Conservation (phyloP, 2,329 filamentous ascomycete genomes). For the Diaporthe nobilis region DNA sequence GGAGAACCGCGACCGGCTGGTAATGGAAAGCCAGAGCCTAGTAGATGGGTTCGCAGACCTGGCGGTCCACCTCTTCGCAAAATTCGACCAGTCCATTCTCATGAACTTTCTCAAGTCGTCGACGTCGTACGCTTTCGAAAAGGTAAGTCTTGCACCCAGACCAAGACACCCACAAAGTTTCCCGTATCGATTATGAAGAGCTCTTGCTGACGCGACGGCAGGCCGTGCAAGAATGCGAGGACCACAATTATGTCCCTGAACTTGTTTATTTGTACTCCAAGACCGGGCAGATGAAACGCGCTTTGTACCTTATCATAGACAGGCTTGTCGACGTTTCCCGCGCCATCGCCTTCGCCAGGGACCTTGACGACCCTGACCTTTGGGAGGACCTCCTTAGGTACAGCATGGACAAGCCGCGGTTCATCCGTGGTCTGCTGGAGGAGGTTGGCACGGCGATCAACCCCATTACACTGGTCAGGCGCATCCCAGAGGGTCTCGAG, state of each 20-base stretch:
- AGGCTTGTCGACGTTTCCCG: constrained; percentile 92
- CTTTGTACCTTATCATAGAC: constrained; percentile 93
- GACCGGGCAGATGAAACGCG: constrained; percentile 92
- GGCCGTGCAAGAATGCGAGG: constrained; percentile 84
- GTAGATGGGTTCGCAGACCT: constrained; percentile 91
- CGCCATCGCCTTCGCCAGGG: constrained; percentile 94
- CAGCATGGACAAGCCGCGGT: constrained; percentile 96
- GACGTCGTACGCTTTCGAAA: constrained; percentile 90
- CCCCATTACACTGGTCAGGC: constrained; percentile 88
- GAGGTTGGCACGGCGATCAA: constrained; percentile 96
- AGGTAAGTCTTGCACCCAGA: constrained; percentile 55
- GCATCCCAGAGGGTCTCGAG: constrained; percentile 93
- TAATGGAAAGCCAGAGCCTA: constrained; percentile 74
- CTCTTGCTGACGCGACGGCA: constrained; percentile 48
- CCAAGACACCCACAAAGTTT: background rate
- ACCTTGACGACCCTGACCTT: constrained; percentile 90
- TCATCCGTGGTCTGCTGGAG: constrained; percentile 92
- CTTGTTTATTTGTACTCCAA: constrained; percentile 97
- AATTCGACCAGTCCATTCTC: constrained; percentile 83
- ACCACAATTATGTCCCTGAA: constrained; percentile 85
- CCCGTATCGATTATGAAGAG: background rate
- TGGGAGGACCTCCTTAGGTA: constrained; percentile 97
- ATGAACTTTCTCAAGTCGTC: constrained; percentile 91
- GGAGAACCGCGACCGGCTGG: constrained; percentile 69
- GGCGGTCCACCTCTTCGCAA: constrained; percentile 87